Percentiles rank a stretch among this genome's conserved stretches.
These are phyloP conservation scores for Exophiala sp. DNA, from an alignment of 2,329 filamentous ascomycete species.

Conservation along the genomic window DNA sequence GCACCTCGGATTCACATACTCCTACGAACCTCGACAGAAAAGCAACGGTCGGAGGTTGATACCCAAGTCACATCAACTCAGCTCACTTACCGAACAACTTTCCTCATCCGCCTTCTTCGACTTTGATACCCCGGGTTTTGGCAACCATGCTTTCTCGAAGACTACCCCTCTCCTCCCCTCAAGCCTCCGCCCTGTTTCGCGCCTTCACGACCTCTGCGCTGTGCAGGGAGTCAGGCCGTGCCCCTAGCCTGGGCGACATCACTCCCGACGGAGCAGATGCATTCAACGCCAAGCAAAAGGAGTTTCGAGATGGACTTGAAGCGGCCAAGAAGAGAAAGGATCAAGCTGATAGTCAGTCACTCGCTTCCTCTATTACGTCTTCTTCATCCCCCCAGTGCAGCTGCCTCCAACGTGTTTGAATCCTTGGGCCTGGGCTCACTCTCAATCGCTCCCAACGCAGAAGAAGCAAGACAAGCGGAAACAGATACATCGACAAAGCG, in stretches of 20 bases:
- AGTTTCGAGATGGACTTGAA: slow-evolving; percentile 76
- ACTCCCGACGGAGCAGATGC: slow-evolving; percentile 62
- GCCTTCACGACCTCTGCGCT: slow-evolving; percentile 53
- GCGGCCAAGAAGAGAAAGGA: slow-evolving; percentile 69
- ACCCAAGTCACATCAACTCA: background rate
- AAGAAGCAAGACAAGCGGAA: slow-evolving; percentile 56
- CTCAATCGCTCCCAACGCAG: slow-evolving; percentile 45
- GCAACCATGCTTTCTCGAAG: slow-evolving; percentile 42
- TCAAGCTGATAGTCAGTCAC: slow-evolving; percentile 74
- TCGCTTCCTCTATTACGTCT: slow-evolving; percentile 44
- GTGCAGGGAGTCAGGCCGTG: slow-evolving; percentile 37
- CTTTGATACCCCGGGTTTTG: slow-evolving; percentile 1
- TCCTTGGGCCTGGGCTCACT: slow-evolving; percentile 57
- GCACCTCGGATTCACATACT: slow-evolving; percentile 3
- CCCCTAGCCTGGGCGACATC: slow-evolving; percentile 83
- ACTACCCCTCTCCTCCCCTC: slow-evolving; percentile 43
- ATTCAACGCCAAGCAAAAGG: slow-evolving; percentile 78
- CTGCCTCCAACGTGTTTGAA: slow-evolving; percentile 34
- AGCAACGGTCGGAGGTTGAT: slow-evolving; percentile 3
- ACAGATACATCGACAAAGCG: slow-evolving; percentile 57
- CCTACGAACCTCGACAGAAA: background rate
- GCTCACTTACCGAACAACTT: slow-evolving; percentile 1
- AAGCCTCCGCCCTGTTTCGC: slow-evolving; percentile 48
- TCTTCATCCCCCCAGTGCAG: slow-evolving; percentile 34
- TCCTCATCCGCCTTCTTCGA: slow-evolving; percentile 9